Evolutionary conservation across 192 early-diverging fungal species (phyloP).

Genomic region (Coemansia sp.): DNA sequence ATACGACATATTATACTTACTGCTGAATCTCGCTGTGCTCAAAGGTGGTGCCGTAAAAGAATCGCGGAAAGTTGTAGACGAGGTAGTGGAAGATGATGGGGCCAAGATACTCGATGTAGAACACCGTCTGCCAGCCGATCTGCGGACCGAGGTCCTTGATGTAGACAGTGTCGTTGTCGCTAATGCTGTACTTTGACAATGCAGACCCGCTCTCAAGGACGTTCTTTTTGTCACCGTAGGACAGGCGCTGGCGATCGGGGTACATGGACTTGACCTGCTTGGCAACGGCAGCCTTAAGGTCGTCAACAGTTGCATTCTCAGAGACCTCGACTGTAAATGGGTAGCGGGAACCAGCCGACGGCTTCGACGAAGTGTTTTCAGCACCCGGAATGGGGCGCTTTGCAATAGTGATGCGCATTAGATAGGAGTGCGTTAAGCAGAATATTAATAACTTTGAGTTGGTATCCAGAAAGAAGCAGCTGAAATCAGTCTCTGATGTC

Average conservation of each 20-base stretch:
- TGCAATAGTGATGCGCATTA: constrained; percentile 39
- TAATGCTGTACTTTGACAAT: constrained; percentile 62
- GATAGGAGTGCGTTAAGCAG: neutral
- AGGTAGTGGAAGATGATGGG: constrained; percentile 85
- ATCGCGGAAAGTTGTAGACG: constrained; percentile 68
- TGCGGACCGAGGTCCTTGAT: constrained; percentile 84
- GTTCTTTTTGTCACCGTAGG: constrained; percentile 60
- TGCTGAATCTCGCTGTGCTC: constrained; percentile 74
- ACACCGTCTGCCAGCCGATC: constrained; percentile 92
- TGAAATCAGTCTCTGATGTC: no score
- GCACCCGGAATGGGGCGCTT: constrained; percentile 23
- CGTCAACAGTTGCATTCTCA: constrained; percentile 60
- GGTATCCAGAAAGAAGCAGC: neutral
- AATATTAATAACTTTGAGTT: neutral
- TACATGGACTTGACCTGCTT: constrained; percentile 53
- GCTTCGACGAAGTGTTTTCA: neutral
- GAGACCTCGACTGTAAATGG: constrained; percentile 62
- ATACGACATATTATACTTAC: constrained; percentile 28
- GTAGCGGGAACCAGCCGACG: constrained; percentile 14
- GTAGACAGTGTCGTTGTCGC: constrained; percentile 59
- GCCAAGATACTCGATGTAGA: constrained; percentile 90
- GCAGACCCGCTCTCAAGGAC: constrained; percentile 54
- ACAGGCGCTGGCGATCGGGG: constrained; percentile 82
- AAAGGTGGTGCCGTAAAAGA: constrained; percentile 66
- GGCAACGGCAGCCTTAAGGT: constrained; percentile 67